Percentiles rank a stretch among this genome's conserved stretches.
Evolutionary conservation across 2,329 filamentous ascomycete genomes (phyloP).

Genomic region (Nakataea oryzae): DNA sequence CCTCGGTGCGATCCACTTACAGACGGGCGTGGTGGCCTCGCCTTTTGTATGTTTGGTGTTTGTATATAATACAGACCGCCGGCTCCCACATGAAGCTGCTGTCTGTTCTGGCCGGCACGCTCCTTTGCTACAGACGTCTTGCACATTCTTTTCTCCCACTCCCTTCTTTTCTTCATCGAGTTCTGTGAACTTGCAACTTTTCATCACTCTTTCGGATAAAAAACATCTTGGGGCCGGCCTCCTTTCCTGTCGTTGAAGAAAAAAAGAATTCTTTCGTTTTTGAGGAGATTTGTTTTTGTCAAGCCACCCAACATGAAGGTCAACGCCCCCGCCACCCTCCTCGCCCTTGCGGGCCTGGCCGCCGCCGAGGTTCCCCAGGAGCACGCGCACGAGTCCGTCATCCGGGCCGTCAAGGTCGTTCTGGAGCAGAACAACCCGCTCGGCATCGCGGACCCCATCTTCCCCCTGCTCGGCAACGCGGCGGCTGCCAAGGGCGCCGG

Average conservation of each 20-base stretch:
- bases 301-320: slow-evolving; percentile 19
- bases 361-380: slow-evolving; percentile 38
- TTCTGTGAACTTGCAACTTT: slow-evolving; percentile 10
- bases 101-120: slow-evolving; percentile 1
- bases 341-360: slow-evolving; percentile 17
- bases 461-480: slow-evolving; percentile 36
- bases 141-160: background rate
- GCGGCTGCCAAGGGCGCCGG: slow-evolving; percentile 21
- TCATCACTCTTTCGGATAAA: slow-evolving; percentile 4
- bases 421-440: slow-evolving; percentile 36
- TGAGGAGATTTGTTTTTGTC: background rate
- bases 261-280: background rate
- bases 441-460: slow-evolving; percentile 33
- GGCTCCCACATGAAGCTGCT: background rate
- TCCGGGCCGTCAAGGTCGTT: slow-evolving; percentile 23
- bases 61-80: slow-evolving; percentile 3
- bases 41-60: background rate
- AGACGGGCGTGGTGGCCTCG: background rate
- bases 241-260: slow-evolving; percentile 5
- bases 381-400: slow-evolving; percentile 34
- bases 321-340: slow-evolving; percentile 13
- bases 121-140: slow-evolving; percentile 1
- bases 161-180: slow-evolving; percentile 3
- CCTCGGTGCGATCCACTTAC: no score
- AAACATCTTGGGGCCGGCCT: slow-evolving; percentile 7